These are phyloP conservation scores for Xylaria sp. DNA, from an alignment of 2,329 filamentous ascomycete genomes.

Conservation along the genomic window DNA sequence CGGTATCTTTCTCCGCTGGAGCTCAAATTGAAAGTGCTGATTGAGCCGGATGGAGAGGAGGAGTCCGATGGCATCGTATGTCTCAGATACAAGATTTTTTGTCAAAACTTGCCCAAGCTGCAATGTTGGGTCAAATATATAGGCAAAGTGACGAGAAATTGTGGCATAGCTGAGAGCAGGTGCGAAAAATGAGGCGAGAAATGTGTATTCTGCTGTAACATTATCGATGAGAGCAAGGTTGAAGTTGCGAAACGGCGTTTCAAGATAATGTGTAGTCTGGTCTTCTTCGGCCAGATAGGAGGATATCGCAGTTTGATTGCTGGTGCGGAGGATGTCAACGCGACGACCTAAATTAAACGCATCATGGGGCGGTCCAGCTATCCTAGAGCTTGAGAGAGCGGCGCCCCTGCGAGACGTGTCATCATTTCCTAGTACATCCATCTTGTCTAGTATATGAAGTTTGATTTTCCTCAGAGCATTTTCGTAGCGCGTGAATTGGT, in stretches of 20 bases:
- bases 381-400: conserved; percentile 63
- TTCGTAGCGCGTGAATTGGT: conserved; percentile 89
- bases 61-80: conserved; percentile 85
- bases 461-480: conserved; percentile 86
- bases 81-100: conserved; percentile 77
- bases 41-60: conserved; percentile 93
- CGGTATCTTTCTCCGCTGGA: conserved; percentile 90
- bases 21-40: conserved; percentile 91
- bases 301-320: conserved; percentile 79
- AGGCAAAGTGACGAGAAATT: conserved; percentile 83
- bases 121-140: conserved; percentile 91
- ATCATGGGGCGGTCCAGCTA: conserved; percentile 75
- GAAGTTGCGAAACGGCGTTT: conserved; percentile 92
- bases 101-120: conserved; percentile 82
- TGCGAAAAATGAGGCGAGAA: conserved; percentile 89
- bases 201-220: conserved; percentile 92
- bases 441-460: conserved; percentile 82
- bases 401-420: conserved; percentile 72
- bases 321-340: conserved; percentile 80
- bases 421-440: conserved; percentile 84
- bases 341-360: conserved; percentile 89
- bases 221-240: conserved; percentile 96
- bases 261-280: conserved; percentile 83
- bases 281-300: conserved; percentile 94
- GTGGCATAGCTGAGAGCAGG: conserved; percentile 78